Evolutionary conservation across 2,329 filamentous ascomycete genomes (phyloP), one percentile per base, ranked within the genome.

Genomic region (Escovopsis weberi): DNA sequence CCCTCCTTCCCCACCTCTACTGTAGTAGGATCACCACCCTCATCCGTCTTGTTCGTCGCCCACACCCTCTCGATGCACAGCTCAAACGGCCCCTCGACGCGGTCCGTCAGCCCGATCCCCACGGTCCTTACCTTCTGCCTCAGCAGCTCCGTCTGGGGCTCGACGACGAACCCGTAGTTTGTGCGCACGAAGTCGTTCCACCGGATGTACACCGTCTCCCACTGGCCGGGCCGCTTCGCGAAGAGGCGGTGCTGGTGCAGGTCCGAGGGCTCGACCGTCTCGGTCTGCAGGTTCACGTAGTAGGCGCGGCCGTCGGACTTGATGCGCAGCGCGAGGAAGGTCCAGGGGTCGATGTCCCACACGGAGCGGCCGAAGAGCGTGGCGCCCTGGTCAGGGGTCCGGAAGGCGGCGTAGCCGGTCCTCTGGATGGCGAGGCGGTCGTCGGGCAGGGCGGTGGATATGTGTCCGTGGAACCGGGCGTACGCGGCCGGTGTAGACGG

Each of bases 151-250:
- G 81, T 80, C 68, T 96, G 89, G 30, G 91, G 91, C 65, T 96
- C 88, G 5, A 95, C 80, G 2, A 94, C 85, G 53, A 85, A 78
- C 6, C 91, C 91, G 55, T 93, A 78, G 57, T 95, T 96, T 12
- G 91, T 98, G 48, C 91, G 74, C 45, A 98, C 89, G 63, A 98
- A 96, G 50, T 94, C 86, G 52, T 80, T 82, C 74, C 88, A 91
- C 48, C 82, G 83, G 49, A 98, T 82, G 38, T 93, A 62, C n/a
- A 95, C 75, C 2, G 91, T 95, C 69, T 98, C 89, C 91, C 91
- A 98, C 54, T 88, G 74, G 1, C 87, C 87, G 0, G 84, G 80
- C 8, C 76, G 75, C 55, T 80, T 81, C 8, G 82, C 73, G 52
- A 86, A 94, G 4, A 98, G 64, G 40, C 91, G 72, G 61, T 98